Evolutionary conservation across 208 protist species (phyloP).

Genomic region (Crithidia thermophila): DNA sequence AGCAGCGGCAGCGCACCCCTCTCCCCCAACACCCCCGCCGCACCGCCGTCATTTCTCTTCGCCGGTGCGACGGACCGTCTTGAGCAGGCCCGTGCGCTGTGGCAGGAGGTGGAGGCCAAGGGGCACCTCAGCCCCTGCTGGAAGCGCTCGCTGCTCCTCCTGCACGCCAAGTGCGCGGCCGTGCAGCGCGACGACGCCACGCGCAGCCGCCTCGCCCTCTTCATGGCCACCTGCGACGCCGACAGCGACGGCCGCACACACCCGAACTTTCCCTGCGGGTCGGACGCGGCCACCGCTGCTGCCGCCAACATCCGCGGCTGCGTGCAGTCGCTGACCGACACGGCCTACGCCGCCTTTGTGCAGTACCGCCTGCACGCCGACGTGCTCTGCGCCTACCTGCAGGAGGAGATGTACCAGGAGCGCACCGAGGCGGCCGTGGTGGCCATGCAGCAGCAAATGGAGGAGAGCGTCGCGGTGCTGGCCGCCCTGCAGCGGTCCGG

Average conservation of each 20-base stretch:
- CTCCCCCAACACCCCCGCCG: too few species aligned
- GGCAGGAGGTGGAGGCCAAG: conserved; percentile 52
- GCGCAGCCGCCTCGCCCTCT: conserved; percentile 72
- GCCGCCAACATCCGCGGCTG: conserved; percentile 36
- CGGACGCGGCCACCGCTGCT: conserved; percentile 1
- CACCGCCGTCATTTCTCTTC: too few species aligned
- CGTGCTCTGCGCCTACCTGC: conserved; percentile 79
- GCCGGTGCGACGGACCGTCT: conserved; percentile 2
- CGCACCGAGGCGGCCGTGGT: conserved; percentile 76
- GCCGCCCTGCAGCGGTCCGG: conserved; percentile 36
- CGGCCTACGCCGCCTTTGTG: conserved; percentile 72
- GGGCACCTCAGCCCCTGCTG: conserved; percentile 67
- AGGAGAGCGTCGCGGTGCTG: conserved; percentile 40
- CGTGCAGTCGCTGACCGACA: conserved; percentile 58
- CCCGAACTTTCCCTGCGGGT: conserved; percentile 36
- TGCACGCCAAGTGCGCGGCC: conserved; percentile 49
- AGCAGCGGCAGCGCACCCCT: background rate
- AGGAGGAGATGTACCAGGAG: conserved; percentile 88
- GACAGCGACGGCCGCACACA: conserved; percentile 61
- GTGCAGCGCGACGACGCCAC: conserved; percentile 53
- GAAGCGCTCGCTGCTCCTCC: conserved; percentile 55
- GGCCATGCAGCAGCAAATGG: conserved; percentile 47
- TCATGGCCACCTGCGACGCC: conserved; percentile 76
- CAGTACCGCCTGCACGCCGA: conserved; percentile 89
- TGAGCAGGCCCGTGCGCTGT: conserved; percentile 40